Evolutionary conservation across 2,329 filamentous ascomycete species (phyloP).

Genomic region (Emmonsiellopsis sp.): DNA sequence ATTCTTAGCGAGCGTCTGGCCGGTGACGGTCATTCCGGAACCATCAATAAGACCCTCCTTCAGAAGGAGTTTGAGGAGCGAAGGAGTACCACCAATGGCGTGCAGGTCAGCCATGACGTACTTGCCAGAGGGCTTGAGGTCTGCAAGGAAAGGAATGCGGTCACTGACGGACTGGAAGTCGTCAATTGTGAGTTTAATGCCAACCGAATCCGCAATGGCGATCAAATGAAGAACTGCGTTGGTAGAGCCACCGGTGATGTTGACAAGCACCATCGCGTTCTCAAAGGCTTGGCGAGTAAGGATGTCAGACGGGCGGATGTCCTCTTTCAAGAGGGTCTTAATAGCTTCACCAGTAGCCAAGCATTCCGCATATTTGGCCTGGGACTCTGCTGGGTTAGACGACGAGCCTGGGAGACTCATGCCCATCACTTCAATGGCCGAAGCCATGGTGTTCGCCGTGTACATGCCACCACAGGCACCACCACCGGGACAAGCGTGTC

Average conservation of each 20-base stretch:
- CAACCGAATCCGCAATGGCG: conserved; percentile 72
- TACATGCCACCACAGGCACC: conserved; percentile 85
- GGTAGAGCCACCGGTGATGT: conserved; percentile 73
- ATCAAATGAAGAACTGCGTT: conserved; percentile 80
- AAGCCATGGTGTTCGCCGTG: conserved; percentile 69
- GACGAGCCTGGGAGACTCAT: conserved; percentile 77
- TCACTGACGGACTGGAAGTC: conserved; percentile 79
- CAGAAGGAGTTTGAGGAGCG: conserved; percentile 49
- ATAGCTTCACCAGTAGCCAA: conserved; percentile 62
- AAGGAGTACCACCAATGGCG: conserved; percentile 48
- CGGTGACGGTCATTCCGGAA: conserved; percentile 51
- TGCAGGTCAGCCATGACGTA: conserved; percentile 52
- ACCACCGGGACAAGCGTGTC: conserved; percentile 75
- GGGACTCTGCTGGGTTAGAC: conserved; percentile 66
- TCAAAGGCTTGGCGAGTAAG: conserved; percentile 73
- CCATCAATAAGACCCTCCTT: conserved; percentile 51
- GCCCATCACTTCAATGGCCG: conserved; percentile 61
- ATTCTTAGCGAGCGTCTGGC: conserved; percentile 50
- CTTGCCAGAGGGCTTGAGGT: conserved; percentile 68
- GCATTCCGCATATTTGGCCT: conserved; percentile 64
- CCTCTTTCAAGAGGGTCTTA: conserved; percentile 62
- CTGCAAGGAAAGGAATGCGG: conserved; percentile 67
- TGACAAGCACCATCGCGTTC: conserved; percentile 75
- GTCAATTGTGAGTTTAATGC: conserved; percentile 72
- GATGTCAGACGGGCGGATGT: conserved; percentile 69